Base-by-base conservation (phyloP, 768 basidiomycete genomes). In the Rhodocollybia butyracea region DNA sequence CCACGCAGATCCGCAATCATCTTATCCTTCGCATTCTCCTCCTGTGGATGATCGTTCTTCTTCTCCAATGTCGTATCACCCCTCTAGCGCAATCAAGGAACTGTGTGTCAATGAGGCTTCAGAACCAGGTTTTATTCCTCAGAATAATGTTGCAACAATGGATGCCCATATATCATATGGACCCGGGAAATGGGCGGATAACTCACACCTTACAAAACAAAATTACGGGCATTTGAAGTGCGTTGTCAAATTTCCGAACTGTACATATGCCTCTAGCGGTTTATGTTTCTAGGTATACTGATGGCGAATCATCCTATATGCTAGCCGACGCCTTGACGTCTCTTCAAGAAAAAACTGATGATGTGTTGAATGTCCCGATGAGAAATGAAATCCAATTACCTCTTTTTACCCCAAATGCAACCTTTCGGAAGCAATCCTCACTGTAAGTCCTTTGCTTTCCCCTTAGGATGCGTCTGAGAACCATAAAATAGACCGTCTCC, bases 141-240 rank as follows among this genome's bases (percentile, higher is more conserved):
- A 12, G 36, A 15, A 17, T 27, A 42, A 45, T 13, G n/a, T 13
- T 31, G 47, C 55, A 30, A 21, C 22, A 17, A 27, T 46, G 15
- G 51, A 53, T 22, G 50, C 21, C 26, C 42, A 36, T n/a, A 5
- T 34, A 22, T 50, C 42, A 39, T 40, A 56, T 31, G 60, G 41
- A 21, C 50, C 48, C 12, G 61, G 60, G 39, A 48, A 56, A 34
- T 62, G 59, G 59, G 55, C 61, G 10, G 60, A 62, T 40, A 50
- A 48, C 24, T 58, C 61, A 5, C 51, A 60, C 47, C 45, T 62
- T 22, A 55, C 57, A 11, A 62, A 62, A 47, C 60, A 62, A 31
- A 57, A 52, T 39, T 60, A 62, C 43, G 61, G 61, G 24, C 57
- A 60, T 45, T 45, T 62, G 10, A 57, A 60, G 61, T 62, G 26